Evolutionary conservation across 1,284 basidiomycete genomes (phyloP), one percentile per base, ranked within the genome.

Genomic region (Cryptococcus hybrid): DNA sequence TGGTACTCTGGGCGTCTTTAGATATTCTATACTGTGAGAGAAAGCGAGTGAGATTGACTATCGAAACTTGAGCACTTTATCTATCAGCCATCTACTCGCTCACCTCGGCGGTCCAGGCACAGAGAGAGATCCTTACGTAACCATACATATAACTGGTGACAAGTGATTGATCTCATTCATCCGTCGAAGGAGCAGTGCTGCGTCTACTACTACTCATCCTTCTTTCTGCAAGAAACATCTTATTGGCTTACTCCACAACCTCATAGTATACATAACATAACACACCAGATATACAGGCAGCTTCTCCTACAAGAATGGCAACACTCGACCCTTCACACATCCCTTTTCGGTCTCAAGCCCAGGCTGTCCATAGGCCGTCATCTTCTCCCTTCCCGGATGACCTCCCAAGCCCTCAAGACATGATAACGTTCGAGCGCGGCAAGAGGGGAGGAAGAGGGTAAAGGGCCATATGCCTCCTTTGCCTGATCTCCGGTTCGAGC

Each of bases 401-500:
- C 37, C 54, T 68, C 8, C 64, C 34, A 37, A 52, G 7, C 56
- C 56, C 8, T 46, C 53, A 11, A 52, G 47, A 15, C 38, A 52
- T 38, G 54, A 60, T 24, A 37, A 48, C 47, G 37, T 55, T 55
- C 45, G 57, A 46, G 64, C 57, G 50, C 57, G 65, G 61, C 45
- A 65, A 58, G 64, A 73, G 43, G 75, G 64, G 7, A 66, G 72
- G 51, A 55, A 64, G 52, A 67, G 75, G 54, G 66, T 77, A 30
- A 70, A 68, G 55, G 59, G 63, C 34, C 64, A 58, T 13, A 65
- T 75, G 61, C 74, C 74, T 24, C 70, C 72, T 9, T 62, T 78
- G 47, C 77, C 75, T 44, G 77, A 78, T 63, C 57, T 76, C 51
- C 63, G 77, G 18, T 77, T 76, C 52, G 77, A 78, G 64, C 72